These are phyloP conservation scores for Eucalyptus fibrosa DNA, from an alignment of 345 rosid species.

Conservation along the genomic window DNA sequence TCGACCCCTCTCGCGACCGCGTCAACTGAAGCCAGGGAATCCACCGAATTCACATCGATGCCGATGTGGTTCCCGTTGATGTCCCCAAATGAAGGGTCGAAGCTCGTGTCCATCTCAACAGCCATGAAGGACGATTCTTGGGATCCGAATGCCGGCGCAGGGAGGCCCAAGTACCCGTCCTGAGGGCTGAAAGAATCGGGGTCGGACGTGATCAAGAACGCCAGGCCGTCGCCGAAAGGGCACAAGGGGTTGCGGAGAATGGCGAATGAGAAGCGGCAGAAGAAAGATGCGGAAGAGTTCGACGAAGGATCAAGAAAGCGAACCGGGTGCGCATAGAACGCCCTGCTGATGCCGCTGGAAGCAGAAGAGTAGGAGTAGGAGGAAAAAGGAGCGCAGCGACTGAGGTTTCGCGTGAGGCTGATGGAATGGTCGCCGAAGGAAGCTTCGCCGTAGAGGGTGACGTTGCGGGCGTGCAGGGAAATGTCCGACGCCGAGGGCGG, in stretches of 20 bases:
- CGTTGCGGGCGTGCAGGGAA: slow-evolving; percentile 20
- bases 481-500: slow-evolving; percentile 2
- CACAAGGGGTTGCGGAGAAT: slow-evolving; percentile 40
- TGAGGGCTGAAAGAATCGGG: slow-evolving; percentile 52
- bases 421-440: slow-evolving; percentile 31
- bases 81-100: slow-evolving; percentile 43
- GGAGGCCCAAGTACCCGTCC: slow-evolving; percentile 60
- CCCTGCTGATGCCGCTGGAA: background rate
- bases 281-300: background rate
- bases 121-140: slow-evolving; percentile 49
- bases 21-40: slow-evolving; percentile 49
- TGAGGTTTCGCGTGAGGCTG: slow-evolving; percentile 56
- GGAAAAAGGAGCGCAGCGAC: slow-evolving; percentile 11
- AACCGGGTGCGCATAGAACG: slow-evolving; percentile 13
- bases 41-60: slow-evolving; percentile 33
- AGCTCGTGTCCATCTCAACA: slow-evolving; percentile 67
- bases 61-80: slow-evolving; percentile 58
- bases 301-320: slow-evolving; percentile 26
- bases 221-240: slow-evolving; percentile 66
- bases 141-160: slow-evolving; percentile 18
- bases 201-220: slow-evolving; percentile 68
- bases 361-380: slow-evolving; percentile 22
- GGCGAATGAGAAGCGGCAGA: background rate
- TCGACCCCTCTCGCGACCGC: slow-evolving; percentile 34
- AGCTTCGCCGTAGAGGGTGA: slow-evolving; percentile 72